These are phyloP conservation scores for Sporothrix sp. DNA, from an alignment of 2,329 filamentous ascomycete species.

Conservation along the genomic window DNA sequence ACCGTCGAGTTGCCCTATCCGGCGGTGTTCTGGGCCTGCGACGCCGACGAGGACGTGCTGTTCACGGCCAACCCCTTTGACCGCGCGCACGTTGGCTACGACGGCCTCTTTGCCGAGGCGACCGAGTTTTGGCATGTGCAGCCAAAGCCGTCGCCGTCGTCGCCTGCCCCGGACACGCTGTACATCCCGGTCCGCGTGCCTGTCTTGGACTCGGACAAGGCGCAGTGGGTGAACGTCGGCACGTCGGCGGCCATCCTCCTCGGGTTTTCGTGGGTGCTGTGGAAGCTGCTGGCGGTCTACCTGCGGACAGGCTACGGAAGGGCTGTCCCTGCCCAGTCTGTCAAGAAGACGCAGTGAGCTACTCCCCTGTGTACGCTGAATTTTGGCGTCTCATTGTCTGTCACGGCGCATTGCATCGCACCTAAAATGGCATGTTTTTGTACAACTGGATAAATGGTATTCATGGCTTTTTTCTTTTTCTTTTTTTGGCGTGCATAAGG, in stretches of 20 bases:
- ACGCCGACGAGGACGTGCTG: constrained; percentile 53
- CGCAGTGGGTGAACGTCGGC: constrained; percentile 40
- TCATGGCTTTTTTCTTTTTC: neutral
- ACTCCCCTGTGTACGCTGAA: neutral
- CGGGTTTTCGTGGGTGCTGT: constrained; percentile 62
- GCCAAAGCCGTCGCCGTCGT: constrained; percentile 31
- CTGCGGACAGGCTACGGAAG: constrained; percentile 25
- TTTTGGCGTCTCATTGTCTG: neutral
- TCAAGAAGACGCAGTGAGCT: constrained; percentile 17
- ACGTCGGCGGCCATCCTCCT: constrained; percentile 50
- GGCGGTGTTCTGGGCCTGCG: constrained; percentile 83
- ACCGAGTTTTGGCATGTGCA: constrained; percentile 77
- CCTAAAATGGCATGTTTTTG: neutral
- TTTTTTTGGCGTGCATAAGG: neutral
- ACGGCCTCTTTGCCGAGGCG: constrained; percentile 62
- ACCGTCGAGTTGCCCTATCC: constrained; percentile 64
- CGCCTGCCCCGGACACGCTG: constrained; percentile 27
- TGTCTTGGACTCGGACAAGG: constrained; percentile 48
- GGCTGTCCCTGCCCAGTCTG: constrained; percentile 16
- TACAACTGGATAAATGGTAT: neutral
- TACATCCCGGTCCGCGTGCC: constrained; percentile 52
- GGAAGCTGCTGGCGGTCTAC: constrained; percentile 41
- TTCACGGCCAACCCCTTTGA: constrained; percentile 79
- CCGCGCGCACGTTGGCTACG: constrained; percentile 73
- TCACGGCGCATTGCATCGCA: neutral